These are phyloP conservation scores for Colletotrichum zoysiae DNA, from an alignment of 2,329 filamentous ascomycete genomes.

Conservation along the genomic window DNA sequence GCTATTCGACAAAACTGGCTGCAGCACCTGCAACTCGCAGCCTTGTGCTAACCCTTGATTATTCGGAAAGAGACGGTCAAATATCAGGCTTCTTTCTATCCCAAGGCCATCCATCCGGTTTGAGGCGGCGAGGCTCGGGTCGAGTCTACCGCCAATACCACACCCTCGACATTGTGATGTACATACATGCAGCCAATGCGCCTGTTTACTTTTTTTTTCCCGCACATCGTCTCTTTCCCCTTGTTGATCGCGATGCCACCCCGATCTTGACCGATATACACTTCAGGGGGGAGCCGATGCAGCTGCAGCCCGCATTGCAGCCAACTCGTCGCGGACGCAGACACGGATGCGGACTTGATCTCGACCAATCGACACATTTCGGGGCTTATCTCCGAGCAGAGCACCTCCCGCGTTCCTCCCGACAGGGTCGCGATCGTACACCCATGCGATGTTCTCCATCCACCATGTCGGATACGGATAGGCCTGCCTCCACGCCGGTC, in stretches of 20 bases:
- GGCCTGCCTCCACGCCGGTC: constrained; percentile 12
- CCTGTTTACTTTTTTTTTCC: constrained; percentile 37
- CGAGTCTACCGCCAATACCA: background rate
- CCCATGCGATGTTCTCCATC: constrained; percentile 15
- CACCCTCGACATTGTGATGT: background rate
- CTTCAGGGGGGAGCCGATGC: constrained; percentile 26
- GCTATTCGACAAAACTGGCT: background rate
- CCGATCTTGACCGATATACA: constrained; percentile 26
- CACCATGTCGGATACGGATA: constrained; percentile 4
- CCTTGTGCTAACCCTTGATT: constrained; percentile 11
- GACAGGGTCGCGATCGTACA: constrained; percentile 28
- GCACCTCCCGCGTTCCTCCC: constrained; percentile 9
- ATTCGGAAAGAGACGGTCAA: background rate
- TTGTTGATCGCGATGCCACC: constrained; percentile 22
- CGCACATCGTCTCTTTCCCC: constrained; percentile 33
- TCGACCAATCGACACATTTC: constrained; percentile 5
- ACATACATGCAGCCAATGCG: background rate
- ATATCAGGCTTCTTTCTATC: constrained; percentile 11
- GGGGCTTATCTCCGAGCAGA: constrained; percentile 30
- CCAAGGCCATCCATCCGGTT: background rate
- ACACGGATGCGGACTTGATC: background rate
- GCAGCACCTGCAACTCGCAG: constrained; percentile 26
- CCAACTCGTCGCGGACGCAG: constrained; percentile 7
- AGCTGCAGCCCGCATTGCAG: constrained; percentile 21
- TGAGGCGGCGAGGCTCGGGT: background rate